Conservation (phyloP, 305 asterid species). For the Fraxinus baroniana region DNA sequence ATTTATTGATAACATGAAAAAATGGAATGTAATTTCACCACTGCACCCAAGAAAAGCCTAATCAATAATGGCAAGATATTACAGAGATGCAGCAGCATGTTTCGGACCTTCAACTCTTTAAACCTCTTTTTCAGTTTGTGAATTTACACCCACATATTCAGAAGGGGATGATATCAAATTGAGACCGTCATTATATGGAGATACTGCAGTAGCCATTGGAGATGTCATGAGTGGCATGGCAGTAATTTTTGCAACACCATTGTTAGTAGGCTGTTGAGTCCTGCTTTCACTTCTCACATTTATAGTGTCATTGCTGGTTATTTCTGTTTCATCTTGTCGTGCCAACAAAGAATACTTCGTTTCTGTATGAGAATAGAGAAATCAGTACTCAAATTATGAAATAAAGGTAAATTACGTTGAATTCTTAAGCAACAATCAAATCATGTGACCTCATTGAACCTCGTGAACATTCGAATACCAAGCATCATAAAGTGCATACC, state of each 20-base stretch:
- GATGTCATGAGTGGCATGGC: constrained; percentile 32
- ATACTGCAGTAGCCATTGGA: constrained; percentile 33
- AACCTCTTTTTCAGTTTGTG: constrained; percentile 40
- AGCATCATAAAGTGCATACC: neutral
- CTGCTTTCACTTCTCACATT: constrained; percentile 33
- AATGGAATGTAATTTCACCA: constrained; percentile 33
- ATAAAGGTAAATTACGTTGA: neutral
- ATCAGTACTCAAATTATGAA: constrained; percentile 15
- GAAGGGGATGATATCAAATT: constrained; percentile 32
- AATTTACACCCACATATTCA: constrained; percentile 60
- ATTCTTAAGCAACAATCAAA: neutral
- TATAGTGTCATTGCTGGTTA: constrained; percentile 38
- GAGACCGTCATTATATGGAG: constrained; percentile 30
- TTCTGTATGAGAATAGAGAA: constrained; percentile 42
- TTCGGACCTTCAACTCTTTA: constrained; percentile 36
- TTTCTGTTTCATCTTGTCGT: constrained; percentile 42
- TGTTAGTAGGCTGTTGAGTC: constrained; percentile 47
- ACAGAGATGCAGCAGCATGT: constrained; percentile 42
- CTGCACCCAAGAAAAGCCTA: constrained; percentile 38
- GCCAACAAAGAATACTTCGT: constrained; percentile 60
- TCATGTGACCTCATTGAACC: neutral
- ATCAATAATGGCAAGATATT: constrained; percentile 46
- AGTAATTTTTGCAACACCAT: constrained; percentile 42
- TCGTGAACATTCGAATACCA: neutral
- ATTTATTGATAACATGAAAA: neutral